Conservation (phyloP, 2,329 filamentous ascomycete genomes). For the Colletotrichum melonis region DNA sequence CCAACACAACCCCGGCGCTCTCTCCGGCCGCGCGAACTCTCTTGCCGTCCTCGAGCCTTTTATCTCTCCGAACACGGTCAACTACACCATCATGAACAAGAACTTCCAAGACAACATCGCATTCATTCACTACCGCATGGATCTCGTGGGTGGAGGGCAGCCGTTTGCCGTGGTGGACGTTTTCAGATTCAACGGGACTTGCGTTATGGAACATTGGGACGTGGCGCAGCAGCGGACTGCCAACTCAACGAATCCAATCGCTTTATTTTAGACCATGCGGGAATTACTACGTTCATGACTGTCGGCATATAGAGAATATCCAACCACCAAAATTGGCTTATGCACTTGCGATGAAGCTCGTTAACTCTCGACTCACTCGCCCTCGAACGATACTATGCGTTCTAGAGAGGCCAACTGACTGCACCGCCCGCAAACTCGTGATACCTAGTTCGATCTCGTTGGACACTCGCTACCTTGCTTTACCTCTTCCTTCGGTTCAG, state of each 20-base stretch:
- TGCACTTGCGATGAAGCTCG: not conserved
- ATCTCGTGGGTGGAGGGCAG: not conserved
- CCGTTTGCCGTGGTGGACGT: slow-evolving; percentile 29
- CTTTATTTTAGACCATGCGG: slow-evolving; percentile 11
- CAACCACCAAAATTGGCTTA: not conserved
- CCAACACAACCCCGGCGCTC: slow-evolving; percentile 33
- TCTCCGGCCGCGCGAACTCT: slow-evolving; percentile 23
- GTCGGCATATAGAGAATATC: not conserved
- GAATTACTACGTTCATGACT: not conserved
- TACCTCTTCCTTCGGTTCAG: not conserved
- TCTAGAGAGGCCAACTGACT: not conserved
- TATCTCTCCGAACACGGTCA: slow-evolving; percentile 17
- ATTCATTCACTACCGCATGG: slow-evolving; percentile 29
- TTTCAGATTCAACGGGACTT: slow-evolving; percentile 34
- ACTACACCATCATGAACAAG: slow-evolving; percentile 17
- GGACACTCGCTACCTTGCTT: not conserved
- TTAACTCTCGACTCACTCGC: not conserved
- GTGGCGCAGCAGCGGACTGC: slow-evolving; percentile 20
- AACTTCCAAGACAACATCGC: slow-evolving; percentile 18
- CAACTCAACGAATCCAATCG: slow-evolving; percentile 29
- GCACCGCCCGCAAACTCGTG: too few species aligned
- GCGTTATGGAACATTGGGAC: slow-evolving; percentile 37
- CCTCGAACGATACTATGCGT: not conserved
- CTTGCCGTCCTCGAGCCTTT: slow-evolving; percentile 11
- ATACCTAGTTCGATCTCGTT: not conserved